phyloP scores from a whole-genome alignment of 2,329 filamentous ascomycete genomes.

The Colletotrichum siamense region DNA sequence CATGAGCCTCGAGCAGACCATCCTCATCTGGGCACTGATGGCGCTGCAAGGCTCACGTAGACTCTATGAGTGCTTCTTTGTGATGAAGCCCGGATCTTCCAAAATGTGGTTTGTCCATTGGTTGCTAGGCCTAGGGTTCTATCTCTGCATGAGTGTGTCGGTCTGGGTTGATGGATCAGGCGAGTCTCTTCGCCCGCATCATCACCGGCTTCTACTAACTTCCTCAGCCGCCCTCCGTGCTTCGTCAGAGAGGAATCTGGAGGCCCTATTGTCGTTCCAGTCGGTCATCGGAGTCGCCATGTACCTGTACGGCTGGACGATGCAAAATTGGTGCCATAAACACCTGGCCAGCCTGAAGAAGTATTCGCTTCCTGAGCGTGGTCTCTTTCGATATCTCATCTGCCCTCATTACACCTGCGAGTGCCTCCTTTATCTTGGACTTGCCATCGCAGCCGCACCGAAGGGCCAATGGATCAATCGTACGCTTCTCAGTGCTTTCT shows the following conservation, averaged over 20 bases:
- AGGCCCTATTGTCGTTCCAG: conserved; percentile 27
- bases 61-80: conserved; percentile 73
- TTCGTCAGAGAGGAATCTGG: not conserved
- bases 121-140: conserved; percentile 79
- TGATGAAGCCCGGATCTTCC: conserved; percentile 72
- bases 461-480: conserved; percentile 69
- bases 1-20: conserved; percentile 68
- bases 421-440: conserved; percentile 80
- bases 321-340: conserved; percentile 78
- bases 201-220: not conserved
- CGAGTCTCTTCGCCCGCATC: conserved; percentile 44
- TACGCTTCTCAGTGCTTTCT: conserved; percentile 71
- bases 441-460: conserved; percentile 78
- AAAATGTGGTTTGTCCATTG: conserved; percentile 89
- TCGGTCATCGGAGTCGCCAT: conserved; percentile 62
- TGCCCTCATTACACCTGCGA: conserved; percentile 95
- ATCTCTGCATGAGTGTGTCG: conserved; percentile 73
- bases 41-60: conserved; percentile 76
- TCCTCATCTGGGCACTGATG: conserved; percentile 75
- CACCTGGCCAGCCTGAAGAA: conserved; percentile 76
- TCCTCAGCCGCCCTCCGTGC: not conserved
- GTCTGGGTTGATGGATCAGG: conserved; percentile 85
- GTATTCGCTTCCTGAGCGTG: conserved; percentile 80
- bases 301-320: conserved; percentile 72
- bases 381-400: conserved; percentile 74